A percentile compares a stretch with the other conserved stretches of the same genome.
These are phyloP conservation scores for Fusarium guadeloupense DNA, from an alignment of 2,329 filamentous ascomycete genomes.

Conservation along the genomic window DNA sequence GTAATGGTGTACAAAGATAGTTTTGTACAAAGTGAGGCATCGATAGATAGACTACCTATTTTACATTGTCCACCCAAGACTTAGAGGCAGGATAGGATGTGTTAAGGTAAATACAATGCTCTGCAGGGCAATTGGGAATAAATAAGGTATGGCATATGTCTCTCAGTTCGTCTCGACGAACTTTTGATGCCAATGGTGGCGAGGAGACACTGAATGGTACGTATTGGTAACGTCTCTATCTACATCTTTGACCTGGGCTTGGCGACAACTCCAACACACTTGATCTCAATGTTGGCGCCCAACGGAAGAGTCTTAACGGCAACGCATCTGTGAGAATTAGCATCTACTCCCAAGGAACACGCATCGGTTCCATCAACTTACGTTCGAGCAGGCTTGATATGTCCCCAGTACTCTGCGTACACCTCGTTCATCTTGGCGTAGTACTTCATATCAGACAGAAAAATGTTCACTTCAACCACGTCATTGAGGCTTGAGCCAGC, in stretches of 20 bases:
- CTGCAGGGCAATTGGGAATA: no score
- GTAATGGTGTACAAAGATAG: no score
- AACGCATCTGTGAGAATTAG: slow-evolving; percentile 40
- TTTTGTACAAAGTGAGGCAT: no score
- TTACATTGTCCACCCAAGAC: no score
- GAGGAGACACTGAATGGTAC: neutral
- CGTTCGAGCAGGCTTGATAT: slow-evolving; percentile 54
- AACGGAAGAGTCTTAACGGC: slow-evolving; percentile 45
- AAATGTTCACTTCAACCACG: slow-evolving; percentile 77
- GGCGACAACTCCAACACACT: slow-evolving; percentile 40
- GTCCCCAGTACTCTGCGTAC: slow-evolving; percentile 73
- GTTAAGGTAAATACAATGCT: no score
- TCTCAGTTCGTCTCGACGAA: no score
- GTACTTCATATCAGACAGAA: slow-evolving; percentile 75
- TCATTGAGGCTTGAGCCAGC: slow-evolving; percentile 71
- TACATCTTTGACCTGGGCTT: slow-evolving; percentile 35
- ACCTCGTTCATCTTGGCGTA: slow-evolving; percentile 79
- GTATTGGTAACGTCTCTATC: neutral
- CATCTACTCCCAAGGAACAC: accelerated
- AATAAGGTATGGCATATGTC: no score
- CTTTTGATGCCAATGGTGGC: no score
- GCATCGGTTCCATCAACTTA: slow-evolving; percentile 5
- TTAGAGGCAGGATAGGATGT: no score
- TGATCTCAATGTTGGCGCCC: slow-evolving; percentile 46
- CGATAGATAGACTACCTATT: no score